Conservation (phyloP, 306 rosid genomes). For the Trifolium dubium region DNA sequence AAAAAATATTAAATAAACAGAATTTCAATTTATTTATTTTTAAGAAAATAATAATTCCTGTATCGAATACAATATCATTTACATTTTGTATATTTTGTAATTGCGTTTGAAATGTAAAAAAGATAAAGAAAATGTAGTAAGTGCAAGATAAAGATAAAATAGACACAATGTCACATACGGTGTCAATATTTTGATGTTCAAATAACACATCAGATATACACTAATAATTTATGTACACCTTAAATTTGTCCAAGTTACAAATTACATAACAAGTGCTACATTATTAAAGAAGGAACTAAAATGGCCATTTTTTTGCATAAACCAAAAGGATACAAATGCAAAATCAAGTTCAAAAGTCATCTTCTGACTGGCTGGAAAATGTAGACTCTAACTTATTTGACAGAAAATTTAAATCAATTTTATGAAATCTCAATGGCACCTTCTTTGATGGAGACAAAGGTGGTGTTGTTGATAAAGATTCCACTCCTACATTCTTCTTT, state of each 20-base stretch:
- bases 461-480: constrained; percentile 41
- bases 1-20: too few species aligned
- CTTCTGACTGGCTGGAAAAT: constrained; percentile 63
- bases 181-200: not conserved
- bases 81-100: not conserved
- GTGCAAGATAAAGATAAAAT: not conserved
- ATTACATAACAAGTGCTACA: not conserved
- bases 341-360: constrained; percentile 52
- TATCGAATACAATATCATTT: too few species aligned
- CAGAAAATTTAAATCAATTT: constrained; percentile 53
- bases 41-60: too few species aligned
- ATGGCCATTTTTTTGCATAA: constrained; percentile 26
- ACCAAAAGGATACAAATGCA: constrained; percentile 38
- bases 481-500: constrained; percentile 49
- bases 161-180: not conserved
- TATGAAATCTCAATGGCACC: constrained; percentile 45
- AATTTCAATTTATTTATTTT: too few species aligned
- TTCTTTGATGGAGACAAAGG: constrained; percentile 61
- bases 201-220: not conserved
- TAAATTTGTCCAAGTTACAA: constrained; percentile 6
- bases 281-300: constrained; percentile 5
- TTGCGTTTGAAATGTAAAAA: not conserved
- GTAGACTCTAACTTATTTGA: constrained; percentile 46
- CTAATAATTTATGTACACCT: constrained; percentile 20
- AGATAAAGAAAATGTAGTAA: too few species aligned